Percentiles rank a stretch among this genome's conserved stretches.
These are phyloP conservation scores for Rhododendron simsii DNA, from an alignment of 148 eudicot species.

Conservation along the genomic window DNA sequence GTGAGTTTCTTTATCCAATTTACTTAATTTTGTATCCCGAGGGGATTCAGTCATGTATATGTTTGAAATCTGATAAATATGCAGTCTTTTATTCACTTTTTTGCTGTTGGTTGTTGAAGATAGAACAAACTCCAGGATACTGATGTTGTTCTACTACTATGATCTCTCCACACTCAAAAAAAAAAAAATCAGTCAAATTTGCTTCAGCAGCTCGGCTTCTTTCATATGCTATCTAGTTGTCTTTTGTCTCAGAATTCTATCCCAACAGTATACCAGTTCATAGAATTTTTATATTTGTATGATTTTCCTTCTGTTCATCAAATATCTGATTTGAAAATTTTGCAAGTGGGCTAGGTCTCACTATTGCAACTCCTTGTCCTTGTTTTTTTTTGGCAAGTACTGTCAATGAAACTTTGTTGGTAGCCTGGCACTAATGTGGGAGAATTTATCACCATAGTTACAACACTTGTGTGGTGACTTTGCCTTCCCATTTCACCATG, in stretches of 20 bases:
- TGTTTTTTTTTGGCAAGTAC: neutral
- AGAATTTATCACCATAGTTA: neutral
- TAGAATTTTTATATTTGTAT: neutral
- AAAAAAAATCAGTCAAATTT: neutral
- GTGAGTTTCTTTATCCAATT: conserved; percentile 38
- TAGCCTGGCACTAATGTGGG: neutral
- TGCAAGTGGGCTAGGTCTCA: neutral
- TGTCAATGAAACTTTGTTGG: neutral
- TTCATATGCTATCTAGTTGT: neutral
- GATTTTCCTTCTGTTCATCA: neutral
- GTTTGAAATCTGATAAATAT: neutral
- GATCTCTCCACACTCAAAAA: too few relatives aligned
- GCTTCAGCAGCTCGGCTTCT: neutral
- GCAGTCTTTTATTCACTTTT: neutral
- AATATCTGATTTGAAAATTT: neutral
- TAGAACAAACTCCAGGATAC: neutral
- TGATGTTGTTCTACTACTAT: neutral
- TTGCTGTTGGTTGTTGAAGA: neutral
- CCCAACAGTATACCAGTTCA: neutral
- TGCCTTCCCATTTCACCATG: neutral
- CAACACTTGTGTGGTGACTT: neutral
- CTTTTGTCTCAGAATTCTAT: neutral
- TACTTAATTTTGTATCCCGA: neutral
- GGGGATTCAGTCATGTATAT: neutral
- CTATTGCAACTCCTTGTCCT: neutral